phyloP scores from a whole-genome alignment of 1,284 basidiomycete species.

The Golubevia sp. region DNA sequence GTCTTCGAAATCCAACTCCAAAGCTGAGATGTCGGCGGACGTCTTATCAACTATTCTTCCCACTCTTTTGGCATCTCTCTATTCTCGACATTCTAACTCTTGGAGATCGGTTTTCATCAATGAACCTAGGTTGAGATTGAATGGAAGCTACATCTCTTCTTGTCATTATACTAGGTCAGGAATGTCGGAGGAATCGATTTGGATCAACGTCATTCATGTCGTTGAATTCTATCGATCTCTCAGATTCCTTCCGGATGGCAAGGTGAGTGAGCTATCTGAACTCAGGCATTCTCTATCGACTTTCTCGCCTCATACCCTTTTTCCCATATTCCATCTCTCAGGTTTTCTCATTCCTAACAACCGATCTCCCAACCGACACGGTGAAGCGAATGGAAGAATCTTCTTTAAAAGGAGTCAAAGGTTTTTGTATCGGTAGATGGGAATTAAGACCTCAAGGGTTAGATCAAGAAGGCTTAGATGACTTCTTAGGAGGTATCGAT shows the following conservation, averaged over 20 bases:
- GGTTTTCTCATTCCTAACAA: conserved; percentile 46
- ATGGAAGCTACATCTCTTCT: conserved; percentile 54
- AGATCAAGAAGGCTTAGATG: no score
- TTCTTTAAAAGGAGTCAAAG: conserved; percentile 24
- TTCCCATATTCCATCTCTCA: no score
- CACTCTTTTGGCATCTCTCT: conserved; percentile 8
- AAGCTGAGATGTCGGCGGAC: no score
- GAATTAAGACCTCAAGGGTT: conserved; percentile 12
- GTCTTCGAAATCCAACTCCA: no score
- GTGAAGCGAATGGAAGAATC: conserved; percentile 41
- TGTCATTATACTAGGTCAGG: conserved; percentile 53
- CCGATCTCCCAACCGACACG: conserved; percentile 41
- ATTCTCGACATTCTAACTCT: conserved; percentile 22
- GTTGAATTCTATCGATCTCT: conserved; percentile 56
- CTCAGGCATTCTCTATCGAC: no score
- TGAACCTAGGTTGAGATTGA: conserved; percentile 51
- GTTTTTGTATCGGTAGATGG: conserved; percentile 46
- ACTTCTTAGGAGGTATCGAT: no score
- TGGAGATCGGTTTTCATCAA: conserved; percentile 52
- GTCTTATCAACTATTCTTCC: no score
- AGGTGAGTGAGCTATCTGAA: no score
- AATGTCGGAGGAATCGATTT: conserved; percentile 42
- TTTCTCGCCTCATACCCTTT: no score
- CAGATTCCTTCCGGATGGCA: conserved; percentile 54
- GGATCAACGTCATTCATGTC: conserved; percentile 54